Evolutionary conservation across 306 rosid species (phyloP), one percentile per base, ranked within the genome.

Genomic region (Vachellia collinsii): DNA sequence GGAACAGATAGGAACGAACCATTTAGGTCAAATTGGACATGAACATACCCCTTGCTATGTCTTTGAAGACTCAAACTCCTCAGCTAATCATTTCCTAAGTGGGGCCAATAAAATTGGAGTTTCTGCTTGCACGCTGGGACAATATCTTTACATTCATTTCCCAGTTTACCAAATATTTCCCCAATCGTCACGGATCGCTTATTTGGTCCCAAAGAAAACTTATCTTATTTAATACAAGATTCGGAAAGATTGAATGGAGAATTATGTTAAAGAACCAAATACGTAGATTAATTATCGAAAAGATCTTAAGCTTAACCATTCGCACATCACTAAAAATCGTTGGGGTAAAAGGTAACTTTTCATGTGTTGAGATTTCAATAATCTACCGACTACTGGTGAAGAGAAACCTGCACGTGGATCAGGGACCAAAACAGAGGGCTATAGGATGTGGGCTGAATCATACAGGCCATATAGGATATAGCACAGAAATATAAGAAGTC

Each of bases 1-100:
- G 23, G 38, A 17, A n/a, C 4, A 1, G 11, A 38, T 7, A 19
- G 70, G 9, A 67, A 7, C 29, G n/a, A 34, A 38, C 4, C 67
- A 37, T 7, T 7, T 23, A 14, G 48, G 72, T 38, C 47, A 67
- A 38, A 66, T 7, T 67, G 20, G 51, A 39, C 29, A 63, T 41
- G 1, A 38, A 71, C 62, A 72, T 9, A 70, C 39, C 20, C 59
- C 69, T 23, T 37, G 17, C 11, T 59, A 1, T 7, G 56, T n/a
- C 84, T 82, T 82, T 14, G 37, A 76, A 79, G 88, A 82, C 68
- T 79, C 71, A 63, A 64, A 76, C 54, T 79, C 44, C 37, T 79
- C 75, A 86, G 4, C 8, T 61, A 61, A 25, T 61, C 19, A 61
- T 25, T 11, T 61, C 38, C 66, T 1, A 11, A 11, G 66, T 61